Conservation (phyloP, 495 filamentous ascomycete genomes). For the Tuber magnatum region DNA sequence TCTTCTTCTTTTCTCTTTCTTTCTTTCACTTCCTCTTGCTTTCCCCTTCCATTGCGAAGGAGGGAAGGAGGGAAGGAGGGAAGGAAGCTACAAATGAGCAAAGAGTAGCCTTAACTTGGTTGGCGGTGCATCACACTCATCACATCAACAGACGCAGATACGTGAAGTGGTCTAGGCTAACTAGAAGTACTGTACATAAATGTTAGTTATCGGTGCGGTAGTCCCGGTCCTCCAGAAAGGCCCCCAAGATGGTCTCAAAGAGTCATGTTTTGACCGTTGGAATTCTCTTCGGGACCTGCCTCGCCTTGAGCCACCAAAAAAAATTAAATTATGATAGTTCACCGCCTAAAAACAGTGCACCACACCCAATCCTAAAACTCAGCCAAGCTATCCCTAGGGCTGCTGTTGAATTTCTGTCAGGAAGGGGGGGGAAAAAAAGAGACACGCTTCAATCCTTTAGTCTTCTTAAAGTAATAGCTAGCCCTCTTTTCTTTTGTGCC, state of each 20-base stretch:
- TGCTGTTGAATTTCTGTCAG: not conserved
- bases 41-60: not conserved
- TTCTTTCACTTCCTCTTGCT: not conserved
- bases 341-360: conserved; percentile 3
- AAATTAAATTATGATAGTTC: not conserved
- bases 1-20: not conserved
- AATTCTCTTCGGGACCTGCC: not conserved
- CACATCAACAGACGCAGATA: not conserved
- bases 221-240: not conserved
- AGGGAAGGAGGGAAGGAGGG: too few species aligned
- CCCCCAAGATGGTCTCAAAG: not conserved
- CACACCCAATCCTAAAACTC: conserved; percentile 28
- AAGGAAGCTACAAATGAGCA: not conserved
- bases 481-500: conserved; percentile 13
- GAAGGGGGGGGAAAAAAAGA: not conserved
- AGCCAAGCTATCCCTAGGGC: conserved; percentile 27
- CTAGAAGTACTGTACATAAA: not conserved
- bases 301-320: not conserved
- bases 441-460: not conserved
- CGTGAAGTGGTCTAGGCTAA: not conserved
- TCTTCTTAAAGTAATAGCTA: not conserved
- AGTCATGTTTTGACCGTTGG: not conserved
- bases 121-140: not conserved
- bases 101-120: not conserved
- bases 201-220: not conserved